A percentile compares a stretch with the other conserved stretches of the same genome.
Evolutionary conservation across 1,139 yeast genomes (phyloP).

Genomic region (Candida tropicalis): DNA sequence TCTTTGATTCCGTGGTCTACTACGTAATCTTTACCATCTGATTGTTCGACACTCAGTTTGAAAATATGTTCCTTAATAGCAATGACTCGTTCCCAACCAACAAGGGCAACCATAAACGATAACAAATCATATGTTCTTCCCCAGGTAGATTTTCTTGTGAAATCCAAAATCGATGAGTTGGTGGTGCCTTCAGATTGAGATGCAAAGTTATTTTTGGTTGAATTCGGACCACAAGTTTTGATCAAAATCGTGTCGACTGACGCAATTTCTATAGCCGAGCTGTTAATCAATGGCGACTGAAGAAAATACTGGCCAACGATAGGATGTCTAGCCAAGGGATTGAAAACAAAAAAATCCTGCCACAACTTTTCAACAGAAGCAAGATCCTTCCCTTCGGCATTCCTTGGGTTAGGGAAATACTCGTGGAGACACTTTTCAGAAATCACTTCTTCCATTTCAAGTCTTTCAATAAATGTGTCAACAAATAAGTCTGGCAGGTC

Average conservation of each 20-base stretch:
- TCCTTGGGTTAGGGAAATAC: conserved; percentile 36
- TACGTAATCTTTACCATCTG: conserved; percentile 16
- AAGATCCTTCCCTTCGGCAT: background rate
- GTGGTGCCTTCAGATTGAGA: conserved; percentile 36
- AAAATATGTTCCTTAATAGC: conserved; percentile 12
- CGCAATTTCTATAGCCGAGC: conserved; percentile 37
- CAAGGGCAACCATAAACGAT: conserved; percentile 38
- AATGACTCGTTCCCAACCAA: conserved; percentile 41
- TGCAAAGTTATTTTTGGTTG: conserved; percentile 30
- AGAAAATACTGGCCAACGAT: conserved; percentile 36
- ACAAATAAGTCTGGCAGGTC: conserved; percentile 32
- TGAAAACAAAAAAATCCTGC: conserved; percentile 33
- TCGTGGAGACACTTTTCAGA: conserved; percentile 32
- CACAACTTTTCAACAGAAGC: conserved; percentile 29
- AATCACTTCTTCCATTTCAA: conserved; percentile 30
- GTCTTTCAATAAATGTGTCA: conserved; percentile 28
- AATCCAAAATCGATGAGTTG: conserved; percentile 35
- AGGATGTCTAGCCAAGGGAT: conserved; percentile 39
- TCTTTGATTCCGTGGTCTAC: conserved; percentile 21
- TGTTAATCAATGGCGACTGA: conserved; percentile 39
- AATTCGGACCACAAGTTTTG: conserved; percentile 30
- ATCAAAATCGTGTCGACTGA: conserved; percentile 38
- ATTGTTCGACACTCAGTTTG: conserved; percentile 3
- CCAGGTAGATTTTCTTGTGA: conserved; percentile 42
- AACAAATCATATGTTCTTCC: conserved; percentile 45